Conservation (phyloP, 495 filamentous ascomycete species). For the Penicillium bovifimosum region DNA sequence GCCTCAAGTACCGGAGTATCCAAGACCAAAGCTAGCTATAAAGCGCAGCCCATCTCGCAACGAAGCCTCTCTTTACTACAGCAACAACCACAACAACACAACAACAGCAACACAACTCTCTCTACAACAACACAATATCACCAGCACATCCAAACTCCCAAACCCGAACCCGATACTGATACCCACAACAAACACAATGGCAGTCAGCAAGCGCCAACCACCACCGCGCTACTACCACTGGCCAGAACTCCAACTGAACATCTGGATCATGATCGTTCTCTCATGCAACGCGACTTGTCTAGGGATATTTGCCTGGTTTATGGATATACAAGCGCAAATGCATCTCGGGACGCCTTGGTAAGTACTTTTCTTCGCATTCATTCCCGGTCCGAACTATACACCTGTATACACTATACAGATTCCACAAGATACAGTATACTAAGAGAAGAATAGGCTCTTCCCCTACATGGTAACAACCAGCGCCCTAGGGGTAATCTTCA, state of each 20-base stretch:
- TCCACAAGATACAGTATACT: no score
- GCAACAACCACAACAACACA: no score
- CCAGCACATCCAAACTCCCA: no score
- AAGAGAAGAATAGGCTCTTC: no score
- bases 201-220: conserved; percentile 19
- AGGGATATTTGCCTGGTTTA: conserved; percentile 82
- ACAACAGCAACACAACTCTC: no score
- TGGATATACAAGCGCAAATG: conserved; percentile 69
- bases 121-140: no score
- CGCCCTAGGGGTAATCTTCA: conserved; percentile 66
- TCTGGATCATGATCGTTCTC: conserved; percentile 89
- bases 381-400: no score
- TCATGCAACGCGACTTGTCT: conserved; percentile 71
- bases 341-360: conserved; percentile 77
- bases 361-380: conserved; percentile 23
- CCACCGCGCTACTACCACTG: conserved; percentile 74
- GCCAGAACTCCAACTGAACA: conserved; percentile 86
- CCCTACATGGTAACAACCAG: conserved; percentile 79
- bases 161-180: not conserved
- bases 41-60: no score
- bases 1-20: not conserved
- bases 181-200: conserved; percentile 13
- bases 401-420: no score
- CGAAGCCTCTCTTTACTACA: no score
- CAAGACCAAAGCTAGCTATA: not conserved